Evolutionary conservation across 2,329 filamentous ascomycete genomes (phyloP).

Genomic region (Trichocomaceae sp.): DNA sequence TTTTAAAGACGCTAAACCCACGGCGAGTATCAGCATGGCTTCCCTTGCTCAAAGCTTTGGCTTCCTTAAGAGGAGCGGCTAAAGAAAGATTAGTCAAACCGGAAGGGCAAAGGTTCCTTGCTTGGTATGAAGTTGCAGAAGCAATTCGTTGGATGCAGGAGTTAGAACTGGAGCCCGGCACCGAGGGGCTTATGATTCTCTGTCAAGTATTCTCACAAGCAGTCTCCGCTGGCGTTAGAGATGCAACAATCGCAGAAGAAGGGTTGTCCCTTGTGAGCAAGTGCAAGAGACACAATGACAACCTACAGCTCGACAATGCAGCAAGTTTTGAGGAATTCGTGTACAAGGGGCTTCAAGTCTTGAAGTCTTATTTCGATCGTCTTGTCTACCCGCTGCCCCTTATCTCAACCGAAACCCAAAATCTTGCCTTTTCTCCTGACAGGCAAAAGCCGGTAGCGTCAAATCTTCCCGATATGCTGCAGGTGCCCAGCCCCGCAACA

Average conservation of each 20-base stretch:
- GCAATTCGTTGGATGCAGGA: slow-evolving; percentile 31
- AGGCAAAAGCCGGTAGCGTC: slow-evolving; percentile 1
- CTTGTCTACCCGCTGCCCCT: slow-evolving; percentile 25
- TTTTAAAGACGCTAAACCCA: slow-evolving; percentile 27
- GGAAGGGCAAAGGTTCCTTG: slow-evolving; percentile 27
- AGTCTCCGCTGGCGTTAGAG: slow-evolving; percentile 26
- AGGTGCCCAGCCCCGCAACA: slow-evolving; percentile 32
- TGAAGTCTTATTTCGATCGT: slow-evolving; percentile 32
- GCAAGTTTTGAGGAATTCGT: slow-evolving; percentile 25
- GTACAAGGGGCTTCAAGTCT: slow-evolving; percentile 23
- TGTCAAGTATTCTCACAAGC: slow-evolving; percentile 32
- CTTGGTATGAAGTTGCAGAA: slow-evolving; percentile 33
- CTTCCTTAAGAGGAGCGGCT: slow-evolving; percentile 18
- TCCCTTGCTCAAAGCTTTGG: slow-evolving; percentile 29
- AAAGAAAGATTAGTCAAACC: slow-evolving; percentile 18
- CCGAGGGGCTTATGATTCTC: slow-evolving; percentile 29
- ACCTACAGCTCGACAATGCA: slow-evolving; percentile 4
- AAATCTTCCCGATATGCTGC: slow-evolving; percentile 26
- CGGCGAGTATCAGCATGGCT: slow-evolving; percentile 31
- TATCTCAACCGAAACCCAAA: background rate
- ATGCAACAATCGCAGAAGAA: slow-evolving; percentile 22
- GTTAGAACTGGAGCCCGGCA: slow-evolving; percentile 24
- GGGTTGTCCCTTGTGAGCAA: slow-evolving; percentile 22
- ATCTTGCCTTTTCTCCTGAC: background rate
- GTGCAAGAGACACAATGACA: slow-evolving; percentile 11